Evolutionary conservation across 2,329 filamentous ascomycete genomes (phyloP), one percentile per base, ranked within the genome.

Genomic region (Colletotrichum sp.): DNA sequence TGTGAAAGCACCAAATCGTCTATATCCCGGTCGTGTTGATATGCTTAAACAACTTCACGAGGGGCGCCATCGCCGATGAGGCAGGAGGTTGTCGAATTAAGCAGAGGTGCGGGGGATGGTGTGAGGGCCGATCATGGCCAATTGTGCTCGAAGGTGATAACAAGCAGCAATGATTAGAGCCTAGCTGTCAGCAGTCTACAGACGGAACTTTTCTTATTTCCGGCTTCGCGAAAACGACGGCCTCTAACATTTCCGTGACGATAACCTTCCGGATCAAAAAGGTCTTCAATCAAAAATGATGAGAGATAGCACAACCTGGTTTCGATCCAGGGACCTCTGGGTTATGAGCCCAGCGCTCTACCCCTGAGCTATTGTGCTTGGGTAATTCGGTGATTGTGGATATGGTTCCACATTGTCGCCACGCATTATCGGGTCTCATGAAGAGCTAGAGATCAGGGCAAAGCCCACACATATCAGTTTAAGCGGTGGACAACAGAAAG

Each of bases 261-360:
- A 13, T 64, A 71, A 28, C 32, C 4, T 5, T 26, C 10, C 4
- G 10, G n/a, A 3, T 12, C n/a, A 52, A 67, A 67, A 55, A 5
- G 2, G 26, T 18, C 8, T 6, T 6, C 1, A 12, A 6, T 9
- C 55, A 30, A 32, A 16, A 26, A 21, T 1, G 3, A n/a, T n/a
- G 3, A 4, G 2, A 12, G 1, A 21, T 67, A 67, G 65, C 65
- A 67, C 65, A 52, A 67, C 65, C 43, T 58, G 48, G 48, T 67
- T 55, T 67, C 65, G 65, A 67, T 67, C 65, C 48, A 58, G 28
- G 65, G 65, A 67, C 65, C 65, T 67, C 65, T 67, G 65, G 65
- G 65, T 67, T 67, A 67, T 67, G 65, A 67, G 65, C 65, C 65
- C 65, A 67, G 65, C 65, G 65, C 48, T 67, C 65, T 67, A 67